A percentile compares a stretch with the other conserved stretches of the same genome.
These are phyloP conservation scores for Hirsutella minnesotensis DNA, from an alignment of 2,329 filamentous ascomycete genomes.

Conservation along the genomic window DNA sequence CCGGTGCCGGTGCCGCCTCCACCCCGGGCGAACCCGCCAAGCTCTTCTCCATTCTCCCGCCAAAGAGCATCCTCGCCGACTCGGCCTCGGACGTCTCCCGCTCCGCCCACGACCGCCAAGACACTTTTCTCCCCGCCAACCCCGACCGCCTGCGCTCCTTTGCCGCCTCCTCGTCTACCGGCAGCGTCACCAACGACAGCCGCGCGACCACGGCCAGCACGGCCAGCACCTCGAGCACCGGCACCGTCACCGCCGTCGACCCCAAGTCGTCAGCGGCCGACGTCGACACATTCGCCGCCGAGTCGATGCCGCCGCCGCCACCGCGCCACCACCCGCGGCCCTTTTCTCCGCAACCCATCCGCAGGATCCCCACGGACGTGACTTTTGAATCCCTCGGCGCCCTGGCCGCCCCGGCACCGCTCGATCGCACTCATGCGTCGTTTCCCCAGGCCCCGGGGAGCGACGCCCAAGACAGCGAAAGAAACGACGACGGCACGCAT, in stretches of 20 bases:
- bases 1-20: constrained; percentile 18
- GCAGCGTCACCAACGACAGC: constrained; percentile 12
- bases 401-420: constrained; percentile 3
- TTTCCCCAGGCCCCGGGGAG: neutral
- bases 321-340: constrained; percentile 42
- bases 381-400: constrained; percentile 25
- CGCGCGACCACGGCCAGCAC: constrained; percentile 9
- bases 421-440: too few species aligned
- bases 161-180: constrained; percentile 25
- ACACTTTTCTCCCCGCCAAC: constrained; percentile 41
- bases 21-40: constrained; percentile 25
- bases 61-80: constrained; percentile 51
- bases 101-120: constrained; percentile 31
- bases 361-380: constrained; percentile 27
- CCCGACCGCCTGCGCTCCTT: constrained; percentile 46
- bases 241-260: neutral
- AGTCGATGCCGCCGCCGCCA: constrained; percentile 41
- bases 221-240: neutral
- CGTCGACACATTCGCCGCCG: constrained; percentile 35
- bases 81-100: constrained; percentile 25
- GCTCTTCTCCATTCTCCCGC: constrained; percentile 53
- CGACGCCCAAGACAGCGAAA: constrained; percentile 3
- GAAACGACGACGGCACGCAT: neutral
- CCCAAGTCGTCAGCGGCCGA: neutral
- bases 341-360: constrained; percentile 46